Conservation (phyloP, 2,329 filamentous ascomycete genomes). For the Cucurbitaria berberidis region DNA sequence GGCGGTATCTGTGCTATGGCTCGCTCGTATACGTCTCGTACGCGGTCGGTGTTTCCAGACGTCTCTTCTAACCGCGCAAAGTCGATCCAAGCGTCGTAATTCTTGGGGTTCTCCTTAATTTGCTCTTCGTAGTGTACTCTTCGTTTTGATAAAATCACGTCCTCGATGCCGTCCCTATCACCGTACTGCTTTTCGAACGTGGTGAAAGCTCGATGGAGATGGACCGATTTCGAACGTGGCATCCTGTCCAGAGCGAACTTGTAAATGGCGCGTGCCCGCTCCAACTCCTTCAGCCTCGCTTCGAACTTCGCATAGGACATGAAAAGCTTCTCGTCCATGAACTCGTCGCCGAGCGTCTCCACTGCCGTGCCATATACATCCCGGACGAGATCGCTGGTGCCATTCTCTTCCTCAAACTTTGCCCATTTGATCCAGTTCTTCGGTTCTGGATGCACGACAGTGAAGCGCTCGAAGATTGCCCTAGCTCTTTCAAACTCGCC, state of each 20-base stretch:
- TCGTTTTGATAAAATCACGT: slow-evolving; percentile 93
- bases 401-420: slow-evolving; percentile 94
- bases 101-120: slow-evolving; percentile 90
- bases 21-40: slow-evolving; percentile 92
- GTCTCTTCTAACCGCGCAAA: slow-evolving; percentile 90
- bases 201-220: slow-evolving; percentile 91
- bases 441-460: slow-evolving; percentile 89
- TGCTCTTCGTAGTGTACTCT: slow-evolving; percentile 93
- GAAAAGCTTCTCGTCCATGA: slow-evolving; percentile 95
- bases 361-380: slow-evolving; percentile 90
- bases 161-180: slow-evolving; percentile 89
- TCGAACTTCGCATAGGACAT: slow-evolving; percentile 96
- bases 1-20: slow-evolving; percentile 95
- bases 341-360: slow-evolving; percentile 89
- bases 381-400: slow-evolving; percentile 87
- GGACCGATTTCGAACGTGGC: slow-evolving; percentile 82
- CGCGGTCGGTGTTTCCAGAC: slow-evolving; percentile 78
- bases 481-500: slow-evolving; percentile 89
- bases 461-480: slow-evolving; percentile 88
- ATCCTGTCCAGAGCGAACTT: slow-evolving; percentile 94
- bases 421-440: slow-evolving; percentile 99
- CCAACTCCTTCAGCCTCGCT: slow-evolving; percentile 91
- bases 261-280: slow-evolving; percentile 92
- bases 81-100: slow-evolving; percentile 98
- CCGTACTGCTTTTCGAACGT: slow-evolving; percentile 99